A percentile compares a stretch with the other conserved stretches of the same genome.
These are phyloP conservation scores for Penicillium freii DNA, from an alignment of 2,329 filamentous ascomycete genomes.

Conservation along the genomic window DNA sequence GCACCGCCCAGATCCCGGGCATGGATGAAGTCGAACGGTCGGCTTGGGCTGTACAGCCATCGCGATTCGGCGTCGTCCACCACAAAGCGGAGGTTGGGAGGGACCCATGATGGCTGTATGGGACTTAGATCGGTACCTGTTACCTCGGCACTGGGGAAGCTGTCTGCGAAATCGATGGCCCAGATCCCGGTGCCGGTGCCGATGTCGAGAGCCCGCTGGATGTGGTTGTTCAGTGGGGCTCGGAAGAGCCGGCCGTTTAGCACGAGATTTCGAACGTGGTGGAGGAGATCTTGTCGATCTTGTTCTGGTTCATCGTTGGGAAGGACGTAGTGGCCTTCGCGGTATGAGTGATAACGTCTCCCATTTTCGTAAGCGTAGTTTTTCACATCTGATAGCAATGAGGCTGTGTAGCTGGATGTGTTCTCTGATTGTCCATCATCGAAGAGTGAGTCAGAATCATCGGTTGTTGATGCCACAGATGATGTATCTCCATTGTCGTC, in stretches of 20 bases:
- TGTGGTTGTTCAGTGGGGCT: conserved; percentile 35
- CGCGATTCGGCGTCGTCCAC: conserved; percentile 36
- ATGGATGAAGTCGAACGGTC: conserved; percentile 36
- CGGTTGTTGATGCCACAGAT: conserved; percentile 13
- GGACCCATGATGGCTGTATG: conserved; percentile 39
- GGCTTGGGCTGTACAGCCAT: conserved; percentile 29
- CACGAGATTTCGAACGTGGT: conserved; percentile 38
- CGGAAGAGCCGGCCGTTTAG: conserved; percentile 37
- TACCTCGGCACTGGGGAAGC: conserved; percentile 40
- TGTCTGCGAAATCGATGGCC: conserved; percentile 39
- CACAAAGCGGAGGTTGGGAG: conserved; percentile 35
- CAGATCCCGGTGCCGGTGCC: conserved; percentile 40
- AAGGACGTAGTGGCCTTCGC: conserved; percentile 32
- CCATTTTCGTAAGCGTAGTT: conserved; percentile 28
- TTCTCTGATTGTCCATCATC: conserved; percentile 20
- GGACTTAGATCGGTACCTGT: conserved; percentile 51
- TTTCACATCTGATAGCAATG: conserved; percentile 23
- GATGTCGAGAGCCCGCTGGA: conserved; percentile 38
- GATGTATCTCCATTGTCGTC: conserved; percentile 9
- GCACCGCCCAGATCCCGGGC: conserved; percentile 34
- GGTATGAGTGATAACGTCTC: conserved; percentile 30
- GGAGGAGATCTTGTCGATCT: conserved; percentile 38
- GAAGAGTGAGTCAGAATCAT: conserved; percentile 16
- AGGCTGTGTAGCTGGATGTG: conserved; percentile 21
- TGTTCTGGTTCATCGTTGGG: conserved; percentile 40